Percentiles rank a stretch among this genome's conserved stretches.
Evolutionary conservation across 495 filamentous ascomycete genomes (phyloP).

Genomic region (Penicillium coffeae): DNA sequence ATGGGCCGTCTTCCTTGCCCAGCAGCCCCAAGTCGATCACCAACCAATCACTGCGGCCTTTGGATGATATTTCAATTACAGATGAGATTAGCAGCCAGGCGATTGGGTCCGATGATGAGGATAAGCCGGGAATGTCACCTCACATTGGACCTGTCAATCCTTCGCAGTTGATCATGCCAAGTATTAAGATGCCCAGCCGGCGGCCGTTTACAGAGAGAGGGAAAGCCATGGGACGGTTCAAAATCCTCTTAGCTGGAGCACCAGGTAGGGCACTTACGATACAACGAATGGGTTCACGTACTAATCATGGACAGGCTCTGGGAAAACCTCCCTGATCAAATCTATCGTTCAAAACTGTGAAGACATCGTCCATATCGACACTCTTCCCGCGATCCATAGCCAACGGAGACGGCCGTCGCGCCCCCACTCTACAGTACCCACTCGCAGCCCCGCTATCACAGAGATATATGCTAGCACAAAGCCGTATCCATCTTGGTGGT

Average conservation of each 20-base stretch:
- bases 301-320: slow-evolving; percentile 42
- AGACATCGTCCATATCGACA: slow-evolving; percentile 94
- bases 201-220: slow-evolving; percentile 88
- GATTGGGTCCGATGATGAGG: slow-evolving; percentile 46
- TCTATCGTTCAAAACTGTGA: slow-evolving; percentile 92
- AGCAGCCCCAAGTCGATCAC: slow-evolving; percentile 53
- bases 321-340: slow-evolving; percentile 89
- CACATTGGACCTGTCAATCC: slow-evolving; percentile 43
- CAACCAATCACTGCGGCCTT: slow-evolving; percentile 43
- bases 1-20: slow-evolving; percentile 44
- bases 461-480: slow-evolving; percentile 93
- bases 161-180: slow-evolving; percentile 96
- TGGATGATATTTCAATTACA: slow-evolving; percentile 49
- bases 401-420: slow-evolving; percentile 25
- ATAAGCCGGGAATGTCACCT: slow-evolving; percentile 24
- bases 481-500: slow-evolving; percentile 92
- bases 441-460: slow-evolving; percentile 48
- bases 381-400: slow-evolving; percentile 55
- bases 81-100: slow-evolving; percentile 50
- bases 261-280: slow-evolving; percentile 55
- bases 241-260: slow-evolving; percentile 82
- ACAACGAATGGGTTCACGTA: background rate
- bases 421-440: slow-evolving; percentile 26
- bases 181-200: slow-evolving; percentile 89
- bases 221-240: slow-evolving; percentile 78